Conservation (phyloP, 306 rosid genomes). For the Castanopsis chinensis region DNA sequence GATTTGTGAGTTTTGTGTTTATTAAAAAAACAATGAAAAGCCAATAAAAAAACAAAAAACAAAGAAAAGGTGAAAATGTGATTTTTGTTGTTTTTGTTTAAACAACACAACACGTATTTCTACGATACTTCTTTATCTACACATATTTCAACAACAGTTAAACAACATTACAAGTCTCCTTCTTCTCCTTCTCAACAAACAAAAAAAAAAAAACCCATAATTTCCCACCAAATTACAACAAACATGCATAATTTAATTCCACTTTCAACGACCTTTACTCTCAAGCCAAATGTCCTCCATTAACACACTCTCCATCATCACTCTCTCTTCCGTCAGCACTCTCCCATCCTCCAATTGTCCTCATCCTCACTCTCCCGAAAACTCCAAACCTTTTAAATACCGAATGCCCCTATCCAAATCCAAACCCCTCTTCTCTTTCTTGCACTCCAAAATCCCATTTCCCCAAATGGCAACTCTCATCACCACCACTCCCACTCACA, state of each 20-base stretch:
- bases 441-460: constrained; percentile 13
- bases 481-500: not conserved
- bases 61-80: too few species aligned
- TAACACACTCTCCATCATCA: not conserved
- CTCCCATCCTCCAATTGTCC: not conserved
- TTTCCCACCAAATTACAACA: not conserved
- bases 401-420: not conserved
- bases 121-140: too few species aligned
- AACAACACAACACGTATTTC: too few species aligned
- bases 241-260: not conserved
- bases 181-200: too few species aligned
- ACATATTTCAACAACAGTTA: too few species aligned
- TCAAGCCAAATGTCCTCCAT: not conserved
- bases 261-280: not conserved
- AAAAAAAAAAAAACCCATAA: too few species aligned
- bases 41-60: too few species aligned
- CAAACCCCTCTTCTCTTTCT: constrained; percentile 20
- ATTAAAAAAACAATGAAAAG: too few species aligned
- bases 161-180: too few species aligned
- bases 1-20: too few species aligned
- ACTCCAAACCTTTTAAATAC: constrained; percentile 5
- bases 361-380: not conserved
- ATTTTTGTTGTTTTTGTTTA: too few species aligned
- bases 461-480: constrained; percentile 40
- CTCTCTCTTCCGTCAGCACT: not conserved